phyloP scores from a whole-genome alignment of 176 grass and related monocot genomes.

The Metroxylon sagu region DNA sequence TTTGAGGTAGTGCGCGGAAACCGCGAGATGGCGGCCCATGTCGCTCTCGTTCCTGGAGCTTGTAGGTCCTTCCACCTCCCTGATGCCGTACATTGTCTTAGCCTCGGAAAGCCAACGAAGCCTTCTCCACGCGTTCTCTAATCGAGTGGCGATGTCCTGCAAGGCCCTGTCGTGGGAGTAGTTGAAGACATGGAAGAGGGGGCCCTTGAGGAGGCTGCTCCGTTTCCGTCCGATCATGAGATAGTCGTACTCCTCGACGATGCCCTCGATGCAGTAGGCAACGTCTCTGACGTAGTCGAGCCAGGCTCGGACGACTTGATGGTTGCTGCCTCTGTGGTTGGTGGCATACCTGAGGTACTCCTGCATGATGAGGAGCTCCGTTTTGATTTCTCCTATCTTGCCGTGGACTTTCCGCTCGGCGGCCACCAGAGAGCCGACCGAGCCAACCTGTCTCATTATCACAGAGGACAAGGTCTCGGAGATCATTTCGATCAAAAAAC shows the following conservation, averaged over 20 bases:
- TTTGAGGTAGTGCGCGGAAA: constrained; percentile 18
- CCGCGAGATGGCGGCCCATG: neutral
- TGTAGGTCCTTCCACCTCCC: neutral
- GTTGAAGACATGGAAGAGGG: constrained; percentile 9
- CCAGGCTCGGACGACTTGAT: constrained; percentile 13
- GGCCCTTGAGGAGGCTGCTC: neutral
- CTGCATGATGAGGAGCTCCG: constrained; percentile 30
- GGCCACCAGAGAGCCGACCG: no score
- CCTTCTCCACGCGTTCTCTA: neutral
- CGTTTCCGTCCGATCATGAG: constrained; percentile 1
- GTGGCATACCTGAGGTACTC: constrained; percentile 13
- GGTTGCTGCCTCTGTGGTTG: neutral
- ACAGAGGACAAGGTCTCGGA: no score
- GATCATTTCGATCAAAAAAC: no score
- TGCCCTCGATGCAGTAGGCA: constrained; percentile 30
- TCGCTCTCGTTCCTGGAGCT: neutral
- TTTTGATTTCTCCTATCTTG: constrained; percentile 20
- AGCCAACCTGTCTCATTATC: no score
- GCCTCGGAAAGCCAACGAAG: neutral
- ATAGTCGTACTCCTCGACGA: constrained; percentile 29
- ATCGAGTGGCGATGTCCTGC: neutral
- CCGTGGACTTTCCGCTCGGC: neutral
- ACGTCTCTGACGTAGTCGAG: constrained; percentile 14
- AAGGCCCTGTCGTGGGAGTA: neutral
- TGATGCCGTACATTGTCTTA: neutral